Conservation (phyloP, 257 asterid genomes). For the Petrea volubilis region DNA sequence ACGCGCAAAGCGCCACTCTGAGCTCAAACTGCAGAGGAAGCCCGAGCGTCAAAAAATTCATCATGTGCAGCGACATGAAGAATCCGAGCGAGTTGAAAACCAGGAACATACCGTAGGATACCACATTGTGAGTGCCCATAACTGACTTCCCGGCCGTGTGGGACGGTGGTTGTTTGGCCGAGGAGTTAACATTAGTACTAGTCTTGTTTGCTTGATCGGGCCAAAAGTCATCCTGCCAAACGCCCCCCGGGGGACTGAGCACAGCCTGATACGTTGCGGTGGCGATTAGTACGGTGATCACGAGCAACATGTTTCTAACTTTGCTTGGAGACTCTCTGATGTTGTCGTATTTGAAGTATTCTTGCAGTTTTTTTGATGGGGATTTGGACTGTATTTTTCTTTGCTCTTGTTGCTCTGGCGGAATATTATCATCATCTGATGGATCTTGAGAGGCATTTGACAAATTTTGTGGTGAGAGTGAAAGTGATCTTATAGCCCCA, state of each 20-base stretch:
- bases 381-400: neutral
- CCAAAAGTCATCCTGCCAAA: conserved; percentile 49
- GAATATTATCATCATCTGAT: neutral
- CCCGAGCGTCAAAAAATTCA: conserved; percentile 35
- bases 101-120: conserved; percentile 33
- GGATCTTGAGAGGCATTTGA: neutral
- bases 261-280: conserved; percentile 57
- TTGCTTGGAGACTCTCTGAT: conserved; percentile 35
- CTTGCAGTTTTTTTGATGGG: conserved; percentile 21
- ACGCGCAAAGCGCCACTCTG: conserved; percentile 37
- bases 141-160: conserved; percentile 51
- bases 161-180: neutral
- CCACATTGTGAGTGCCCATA: conserved; percentile 32
- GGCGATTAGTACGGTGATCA: conserved; percentile 45
- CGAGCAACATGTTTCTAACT: conserved; percentile 41
- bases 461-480: neutral
- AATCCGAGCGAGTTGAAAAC: conserved; percentile 55
- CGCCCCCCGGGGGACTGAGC: conserved; percentile 64
- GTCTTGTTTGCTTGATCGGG: neutral
- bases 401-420: neutral
- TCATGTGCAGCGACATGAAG: conserved; percentile 45
- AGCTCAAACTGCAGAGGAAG: conserved; percentile 49
- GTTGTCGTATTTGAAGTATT: conserved; percentile 38
- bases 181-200: neutral
- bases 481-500: conserved; percentile 20